Evolutionary conservation across 2,329 filamentous ascomycete genomes (phyloP).

Genomic region (Phialophora verrucosa): DNA sequence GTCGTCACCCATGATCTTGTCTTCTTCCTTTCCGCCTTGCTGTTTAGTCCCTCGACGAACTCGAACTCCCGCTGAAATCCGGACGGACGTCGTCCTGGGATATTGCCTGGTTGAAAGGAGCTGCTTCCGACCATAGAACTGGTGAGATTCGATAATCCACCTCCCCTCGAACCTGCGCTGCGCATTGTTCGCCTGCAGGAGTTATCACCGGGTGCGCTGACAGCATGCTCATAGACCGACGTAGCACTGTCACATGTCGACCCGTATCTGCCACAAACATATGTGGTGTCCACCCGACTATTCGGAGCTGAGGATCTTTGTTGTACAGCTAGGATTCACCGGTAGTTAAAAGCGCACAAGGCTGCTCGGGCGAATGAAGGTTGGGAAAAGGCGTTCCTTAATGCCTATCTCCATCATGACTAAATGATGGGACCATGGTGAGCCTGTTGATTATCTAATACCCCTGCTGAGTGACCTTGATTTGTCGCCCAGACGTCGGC

Average conservation of each 20-base stretch:
- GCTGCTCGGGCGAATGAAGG: no score
- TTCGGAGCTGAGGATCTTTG: not conserved
- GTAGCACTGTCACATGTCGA: not conserved
- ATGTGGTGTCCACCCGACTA: not conserved
- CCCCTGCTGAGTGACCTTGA: not conserved
- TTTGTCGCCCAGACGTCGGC: no score
- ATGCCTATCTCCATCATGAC: not conserved
- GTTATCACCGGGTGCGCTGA: slow-evolving; percentile 3
- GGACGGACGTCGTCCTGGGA: not conserved
- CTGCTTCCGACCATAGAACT: not conserved
- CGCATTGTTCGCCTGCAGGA: slow-evolving; percentile 8
- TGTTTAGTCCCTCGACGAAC: slow-evolving; percentile 26
- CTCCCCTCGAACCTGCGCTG: not conserved
- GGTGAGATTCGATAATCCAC: not conserved
- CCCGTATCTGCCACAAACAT: not conserved
- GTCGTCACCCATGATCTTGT: slow-evolving; percentile 27
- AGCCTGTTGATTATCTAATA: not conserved
- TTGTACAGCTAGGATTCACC: not conserved
- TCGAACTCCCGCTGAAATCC: slow-evolving; percentile 18
- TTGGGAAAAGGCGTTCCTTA: not conserved
- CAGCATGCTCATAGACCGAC: not conserved
- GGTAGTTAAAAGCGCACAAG: not conserved
- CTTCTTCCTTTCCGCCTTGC: slow-evolving; percentile 18
- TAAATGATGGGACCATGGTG: not conserved
- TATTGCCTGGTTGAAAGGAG: not conserved